A percentile compares a stretch with the other conserved stretches of the same genome.
Evolutionary conservation across 345 rosid species (phyloP).

Genomic region (Lepidium didymum): DNA sequence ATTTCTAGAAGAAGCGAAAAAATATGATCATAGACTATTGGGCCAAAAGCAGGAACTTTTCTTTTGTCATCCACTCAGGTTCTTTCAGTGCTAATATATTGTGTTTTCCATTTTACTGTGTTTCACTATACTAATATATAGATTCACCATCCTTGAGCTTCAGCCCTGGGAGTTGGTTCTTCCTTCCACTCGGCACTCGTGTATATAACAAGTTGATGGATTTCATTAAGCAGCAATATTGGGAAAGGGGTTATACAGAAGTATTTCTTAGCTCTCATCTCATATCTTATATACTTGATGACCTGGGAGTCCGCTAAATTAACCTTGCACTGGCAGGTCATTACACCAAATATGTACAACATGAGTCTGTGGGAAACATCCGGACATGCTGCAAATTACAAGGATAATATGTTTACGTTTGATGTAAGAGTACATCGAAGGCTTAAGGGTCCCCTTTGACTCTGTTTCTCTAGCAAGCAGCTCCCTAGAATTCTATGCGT

Average conservation of each 20-base stretch:
- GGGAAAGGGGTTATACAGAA: conserved; percentile 92
- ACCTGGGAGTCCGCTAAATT: neutral
- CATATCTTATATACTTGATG: conserved; percentile 1
- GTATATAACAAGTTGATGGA: conserved; percentile 79
- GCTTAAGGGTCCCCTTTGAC: neutral
- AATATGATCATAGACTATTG: conserved; percentile 83
- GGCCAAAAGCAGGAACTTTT: conserved; percentile 93
- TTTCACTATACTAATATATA: conserved; percentile 4
- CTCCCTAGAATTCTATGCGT: neutral
- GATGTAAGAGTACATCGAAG: conserved; percentile 47
- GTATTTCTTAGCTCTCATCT: conserved; percentile 27
- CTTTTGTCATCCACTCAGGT: conserved; percentile 87
- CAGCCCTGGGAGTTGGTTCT: conserved; percentile 99
- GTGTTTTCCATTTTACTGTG: neutral
- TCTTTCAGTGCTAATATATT: neutral
- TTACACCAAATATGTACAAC: conserved; percentile 85
- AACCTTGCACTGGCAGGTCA: conserved; percentile 53
- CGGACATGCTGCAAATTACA: conserved; percentile 93
- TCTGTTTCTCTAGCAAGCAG: neutral
- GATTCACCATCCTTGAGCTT: conserved; percentile 14
- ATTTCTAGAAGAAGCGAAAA: conserved; percentile 77
- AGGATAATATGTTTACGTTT: conserved; percentile 91
- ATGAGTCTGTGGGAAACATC: conserved; percentile 97
- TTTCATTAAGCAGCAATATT: conserved; percentile 63
- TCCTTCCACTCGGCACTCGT: conserved; percentile 85